Base-by-base conservation (phyloP, 345 rosid species). In the Microcos paniculata region DNA sequence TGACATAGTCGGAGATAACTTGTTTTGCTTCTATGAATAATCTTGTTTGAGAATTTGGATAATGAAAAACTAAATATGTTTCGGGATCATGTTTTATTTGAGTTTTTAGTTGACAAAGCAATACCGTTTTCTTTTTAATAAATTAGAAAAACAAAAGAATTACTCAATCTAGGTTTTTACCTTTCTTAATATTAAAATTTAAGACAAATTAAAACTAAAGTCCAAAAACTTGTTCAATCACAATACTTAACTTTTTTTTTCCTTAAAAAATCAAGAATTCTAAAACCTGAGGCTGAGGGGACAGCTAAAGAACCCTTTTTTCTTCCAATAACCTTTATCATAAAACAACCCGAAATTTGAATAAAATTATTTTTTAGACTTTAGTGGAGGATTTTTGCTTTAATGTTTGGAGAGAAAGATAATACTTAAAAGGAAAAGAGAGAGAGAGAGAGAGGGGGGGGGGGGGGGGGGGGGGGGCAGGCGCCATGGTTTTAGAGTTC, bases 401-500 rank as follows among this genome's bases (percentile, higher is more conserved):
- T 66, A 45, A 23, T 12, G 30, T 26, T 23, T 11, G 28, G 43
- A 18, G 18, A 30, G 4, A 19, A 19, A 18, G 18, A 52, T 18
- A 35, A 35, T 35, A 35, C 40, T 35, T 35, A 19, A 24, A 7
- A 9, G 13, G 8, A 21, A 30, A 19, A 61, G 3, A 14, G 1
- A 61, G 9, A 71, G 24, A 28, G 38, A 13, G 2, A 51, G 28
- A 56, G 7, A 26, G 8, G 26, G n/a, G n/a, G n/a, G n/a, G n/a
- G n/a, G n/a, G n/a, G n/a, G n/a, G n/a, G n/a, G n/a, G n/a, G n/a
- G n/a, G n/a, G n/a, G n/a, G n/a, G n/a, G n/a, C n/a, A 35, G 40
- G 77, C 4, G 84, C 42, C 26, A 62, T 56, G 67, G 77, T 57
- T 42, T 3, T 12, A 73, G 51, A 55, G 24, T 59, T 77, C 90